A percentile compares a stretch with the other conserved stretches of the same genome.
Evolutionary conservation across 2,329 filamentous ascomycete species (phyloP).

Genomic region (Phialophora chinensis): DNA sequence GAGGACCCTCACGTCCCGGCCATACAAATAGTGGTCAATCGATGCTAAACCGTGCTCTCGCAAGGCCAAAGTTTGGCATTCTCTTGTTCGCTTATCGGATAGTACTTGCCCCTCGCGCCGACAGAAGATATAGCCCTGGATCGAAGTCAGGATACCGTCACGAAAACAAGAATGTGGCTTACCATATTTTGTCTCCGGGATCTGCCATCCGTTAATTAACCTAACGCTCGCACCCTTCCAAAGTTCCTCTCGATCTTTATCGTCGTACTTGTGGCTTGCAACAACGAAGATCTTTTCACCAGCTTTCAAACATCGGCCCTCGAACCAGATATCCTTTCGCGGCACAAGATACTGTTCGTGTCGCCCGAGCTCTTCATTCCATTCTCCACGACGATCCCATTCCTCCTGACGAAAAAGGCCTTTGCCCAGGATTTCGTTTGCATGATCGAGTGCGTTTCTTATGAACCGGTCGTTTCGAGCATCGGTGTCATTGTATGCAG

Average conservation of each 20-base stretch:
- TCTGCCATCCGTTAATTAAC: neutral
- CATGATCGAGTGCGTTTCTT: neutral
- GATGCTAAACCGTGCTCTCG: neutral
- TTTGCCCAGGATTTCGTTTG: neutral
- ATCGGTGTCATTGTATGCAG: neutral
- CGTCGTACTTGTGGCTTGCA: slow-evolving; percentile 85
- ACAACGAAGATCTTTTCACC: slow-evolving; percentile 84
- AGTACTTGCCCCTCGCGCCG: neutral
- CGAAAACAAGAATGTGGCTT: neutral
- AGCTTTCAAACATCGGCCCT: slow-evolving; percentile 69
- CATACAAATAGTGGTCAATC: neutral
- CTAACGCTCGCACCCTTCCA: slow-evolving; percentile 66
- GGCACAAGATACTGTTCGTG: neutral
- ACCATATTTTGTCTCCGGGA: neutral
- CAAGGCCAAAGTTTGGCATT: neutral
- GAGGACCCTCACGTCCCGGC: neutral
- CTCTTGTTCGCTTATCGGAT: neutral
- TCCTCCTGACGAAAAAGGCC: neutral
- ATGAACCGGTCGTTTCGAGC: neutral
- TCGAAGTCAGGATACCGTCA: neutral
- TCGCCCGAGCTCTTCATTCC: neutral
- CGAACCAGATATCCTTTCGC: slow-evolving; percentile 66
- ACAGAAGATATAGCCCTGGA: neutral
- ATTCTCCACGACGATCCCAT: neutral
- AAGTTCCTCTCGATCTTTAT: slow-evolving; percentile 66